Conservation (phyloP, 192 early-diverging fungal species). For the Pilaira anomala region DNA sequence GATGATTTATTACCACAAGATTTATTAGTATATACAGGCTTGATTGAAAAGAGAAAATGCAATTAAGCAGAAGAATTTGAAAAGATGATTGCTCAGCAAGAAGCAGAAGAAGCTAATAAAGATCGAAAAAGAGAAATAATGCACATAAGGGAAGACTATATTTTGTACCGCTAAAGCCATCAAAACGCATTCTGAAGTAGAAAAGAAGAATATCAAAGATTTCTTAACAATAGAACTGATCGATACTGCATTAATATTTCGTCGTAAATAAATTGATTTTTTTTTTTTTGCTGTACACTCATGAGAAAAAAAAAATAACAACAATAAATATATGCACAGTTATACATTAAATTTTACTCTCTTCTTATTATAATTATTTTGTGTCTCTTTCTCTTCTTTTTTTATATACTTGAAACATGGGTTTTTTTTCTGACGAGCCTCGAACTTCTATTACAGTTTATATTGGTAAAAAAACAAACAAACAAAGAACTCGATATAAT, state of each 20-base stretch:
- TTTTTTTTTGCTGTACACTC: no score
- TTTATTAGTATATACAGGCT: conserved; percentile 20
- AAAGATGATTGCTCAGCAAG: conserved; percentile 16
- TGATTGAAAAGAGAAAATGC: conserved; percentile 23
- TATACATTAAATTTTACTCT: no score
- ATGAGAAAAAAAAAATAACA: no score
- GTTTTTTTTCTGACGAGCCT: conserved; percentile 34
- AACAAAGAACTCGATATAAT: not conserved
- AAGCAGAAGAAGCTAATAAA: conserved; percentile 8
- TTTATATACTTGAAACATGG: conserved; percentile 22
- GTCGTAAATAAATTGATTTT: no score
- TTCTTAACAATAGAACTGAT: conserved; percentile 18
- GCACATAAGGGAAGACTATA: conserved; percentile 13
- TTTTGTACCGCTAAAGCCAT: conserved; percentile 35
- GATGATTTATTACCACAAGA: conserved; percentile 18
- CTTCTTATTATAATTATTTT: no score
- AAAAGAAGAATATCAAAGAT: conserved; percentile 3
- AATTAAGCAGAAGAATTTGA: conserved; percentile 36
- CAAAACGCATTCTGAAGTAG: conserved; percentile 19
- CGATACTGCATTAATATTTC: conserved; percentile 21
- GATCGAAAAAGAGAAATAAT: conserved; percentile 16
- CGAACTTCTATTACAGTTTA: conserved; percentile 35
- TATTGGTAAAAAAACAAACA: conserved; percentile 19
- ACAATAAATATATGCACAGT: no score
- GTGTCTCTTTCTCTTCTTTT: no score